Evolutionary conservation across 495 filamentous ascomycete species (phyloP), one percentile per base, ranked within the genome.

Genomic region (Aspergillus nidulans): DNA sequence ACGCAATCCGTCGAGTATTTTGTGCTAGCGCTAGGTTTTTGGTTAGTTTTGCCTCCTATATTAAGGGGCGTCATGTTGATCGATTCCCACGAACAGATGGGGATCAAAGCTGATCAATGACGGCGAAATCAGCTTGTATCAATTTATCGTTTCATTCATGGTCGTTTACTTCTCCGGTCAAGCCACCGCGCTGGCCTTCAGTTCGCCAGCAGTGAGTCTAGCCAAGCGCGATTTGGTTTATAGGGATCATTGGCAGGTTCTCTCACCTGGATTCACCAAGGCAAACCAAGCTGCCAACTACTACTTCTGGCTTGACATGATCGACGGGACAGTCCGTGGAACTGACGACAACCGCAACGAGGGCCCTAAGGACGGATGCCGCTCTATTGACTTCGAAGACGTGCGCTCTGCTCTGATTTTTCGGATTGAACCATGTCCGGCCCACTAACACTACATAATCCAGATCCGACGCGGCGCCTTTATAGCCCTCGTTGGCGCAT

Each of bases 281-380:
- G 42, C 42, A 7, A 45, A 45, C 7, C 21, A 25, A 25, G 42
- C 42, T 23, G 23, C 42, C 9, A 45, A 45, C 42, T 45, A 45
- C 21, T 45, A 45, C 23, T 45, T 95, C 53, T 88, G 90, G 60
- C 80, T 45, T 15, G 24, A 23, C 20, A 12, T 68, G 1, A 76
- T 95, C 10, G 88, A 92, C 60, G 88, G 92, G 61, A 82, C 85
- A 23, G 77, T 81, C 20, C 90, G 89, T 6, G 69, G 74, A 6
- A 94, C 94, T 57, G 90, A 94, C 61, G 78, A 82, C 5, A 96
- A 92, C 92, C 90, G 85, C 0, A 49, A 76, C 0, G 84, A 88
- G 0, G 92, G 92, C 3, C 77, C 82, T 38, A 68, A 63, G 2
- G 40, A 92, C 26, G 65, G 77, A 15, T 58, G 87, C 34, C 89